Base-by-base conservation (phyloP, 2,329 filamentous ascomycete species). In the Paraphoma chrysanthemicola region DNA sequence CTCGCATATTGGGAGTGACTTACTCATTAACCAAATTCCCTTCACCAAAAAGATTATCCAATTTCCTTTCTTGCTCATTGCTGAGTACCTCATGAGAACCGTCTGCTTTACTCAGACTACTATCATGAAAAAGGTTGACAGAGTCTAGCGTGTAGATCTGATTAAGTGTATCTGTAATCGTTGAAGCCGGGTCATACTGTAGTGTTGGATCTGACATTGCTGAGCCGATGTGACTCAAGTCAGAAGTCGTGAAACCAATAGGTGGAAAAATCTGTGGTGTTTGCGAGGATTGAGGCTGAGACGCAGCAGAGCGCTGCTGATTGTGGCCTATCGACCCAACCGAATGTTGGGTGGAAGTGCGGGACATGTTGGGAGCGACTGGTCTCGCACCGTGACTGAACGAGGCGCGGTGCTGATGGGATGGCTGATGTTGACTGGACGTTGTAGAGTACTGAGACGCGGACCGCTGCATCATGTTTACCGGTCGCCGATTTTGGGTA, bases 391-490 rank as follows among this genome's bases (percentile, higher is more conserved):
- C 41, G 14, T 48, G 18, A 7, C 41, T 52, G 18, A 56, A 48
- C 1, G 56, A 58, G 23, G 16, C 18, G 44, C 45, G 53, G 16
- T 51, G 47, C 29, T 41, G 45, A 38, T 33, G 28, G 39, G 16
- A 10, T 14, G n/a, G 16, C 17, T 33, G 41, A 11, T 36, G 45
- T 18, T 58, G 54, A 48, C 56, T 30, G 42, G 50, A 54, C 42
- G 58, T 50, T 28, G 14, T 50, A 4, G 53, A 59, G 23, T 56
- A 62, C 16, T 63, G 54, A 8, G 66, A 61, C 14, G 54, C 31
- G 14, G 65, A 56, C 18, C 54, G 64, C 30, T 54, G 51, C 58
- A 59, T 64, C 58, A 59, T 64, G 17, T 36, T 51, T 17, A 54
- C 55, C 44, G 63, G 53, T 45, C 31, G 56, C 11, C 23, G 23